These are phyloP conservation scores for Pythium insidiosum DNA, from an alignment of 352 stramenopile genomes.

Conservation along the genomic window DNA sequence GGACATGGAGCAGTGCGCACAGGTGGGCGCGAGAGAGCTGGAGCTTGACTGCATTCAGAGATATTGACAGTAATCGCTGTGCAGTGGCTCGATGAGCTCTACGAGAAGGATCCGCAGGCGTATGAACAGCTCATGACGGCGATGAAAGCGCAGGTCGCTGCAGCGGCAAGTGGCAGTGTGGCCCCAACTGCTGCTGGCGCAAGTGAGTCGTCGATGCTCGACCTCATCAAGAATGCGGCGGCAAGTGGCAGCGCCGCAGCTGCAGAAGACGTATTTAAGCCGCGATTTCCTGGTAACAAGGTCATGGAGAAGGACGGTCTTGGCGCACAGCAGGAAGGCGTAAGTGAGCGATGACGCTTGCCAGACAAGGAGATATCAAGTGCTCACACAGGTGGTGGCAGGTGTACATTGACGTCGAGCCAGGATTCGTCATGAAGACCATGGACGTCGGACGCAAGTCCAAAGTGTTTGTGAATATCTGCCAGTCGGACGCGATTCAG, in stretches of 20 bases:
- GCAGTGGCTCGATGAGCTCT: conserved; percentile 67
- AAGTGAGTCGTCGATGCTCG: conserved; percentile 35
- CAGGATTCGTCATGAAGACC: conserved; percentile 78
- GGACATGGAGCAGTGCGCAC: conserved; percentile 61
- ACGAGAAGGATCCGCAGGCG: conserved; percentile 52
- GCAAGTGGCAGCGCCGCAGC: background rate
- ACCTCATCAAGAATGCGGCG: conserved; percentile 34
- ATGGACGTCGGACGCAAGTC: conserved; percentile 46
- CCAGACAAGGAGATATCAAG: too few relatives aligned
- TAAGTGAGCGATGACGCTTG: too few relatives aligned
- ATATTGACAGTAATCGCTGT: background rate
- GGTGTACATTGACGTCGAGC: conserved; percentile 69
- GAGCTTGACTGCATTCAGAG: background rate
- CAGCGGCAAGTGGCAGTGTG: conserved; percentile 7
- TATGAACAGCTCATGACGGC: conserved; percentile 57
- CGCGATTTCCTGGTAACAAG: conserved; percentile 60
- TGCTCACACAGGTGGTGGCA: too few relatives aligned
- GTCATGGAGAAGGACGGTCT: conserved; percentile 58
- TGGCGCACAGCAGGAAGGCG: conserved; percentile 46
- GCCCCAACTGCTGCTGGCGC: conserved; percentile 1
- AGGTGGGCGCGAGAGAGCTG: conserved; percentile 26
- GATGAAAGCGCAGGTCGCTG: conserved; percentile 53
- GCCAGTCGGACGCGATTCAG: conserved; percentile 58
- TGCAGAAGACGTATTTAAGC: conserved; percentile 40
- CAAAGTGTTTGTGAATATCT: conserved; percentile 82